phyloP scores from a whole-genome alignment of 1,284 basidiomycete species.

The Moesziomyces antarcticus region DNA sequence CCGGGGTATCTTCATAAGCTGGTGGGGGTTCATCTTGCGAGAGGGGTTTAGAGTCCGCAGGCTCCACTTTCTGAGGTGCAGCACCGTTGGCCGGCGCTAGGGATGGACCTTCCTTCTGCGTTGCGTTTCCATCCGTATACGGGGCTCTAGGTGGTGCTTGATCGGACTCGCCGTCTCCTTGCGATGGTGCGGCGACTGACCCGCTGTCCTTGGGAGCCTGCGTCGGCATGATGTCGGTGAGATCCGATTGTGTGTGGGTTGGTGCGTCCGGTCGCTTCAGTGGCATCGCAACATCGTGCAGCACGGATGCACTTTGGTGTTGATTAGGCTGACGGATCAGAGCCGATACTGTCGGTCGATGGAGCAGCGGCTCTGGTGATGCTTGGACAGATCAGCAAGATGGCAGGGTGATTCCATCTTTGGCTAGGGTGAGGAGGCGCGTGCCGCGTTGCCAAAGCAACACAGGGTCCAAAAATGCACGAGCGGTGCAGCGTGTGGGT shows the following conservation, averaged over 20 bases:
- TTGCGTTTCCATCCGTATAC: neutral
- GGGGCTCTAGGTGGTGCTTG: neutral
- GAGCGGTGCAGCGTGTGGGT: neutral
- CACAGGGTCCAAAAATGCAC: neutral
- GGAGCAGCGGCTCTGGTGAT: neutral
- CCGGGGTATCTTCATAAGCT: neutral
- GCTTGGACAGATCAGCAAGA: neutral
- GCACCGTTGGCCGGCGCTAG: neutral
- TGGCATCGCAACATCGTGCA: constrained; percentile 12
- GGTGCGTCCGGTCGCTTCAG: neutral
- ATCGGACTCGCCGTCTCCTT: neutral
- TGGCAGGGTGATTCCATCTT: neutral
- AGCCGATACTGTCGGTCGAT: too few species aligned
- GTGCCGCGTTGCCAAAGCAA: neutral
- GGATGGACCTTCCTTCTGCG: neutral
- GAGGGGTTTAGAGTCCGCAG: neutral
- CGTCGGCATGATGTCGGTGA: neutral
- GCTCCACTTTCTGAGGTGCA: neutral
- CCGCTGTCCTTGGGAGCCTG: neutral
- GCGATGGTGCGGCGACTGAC: neutral
- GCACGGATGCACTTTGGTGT: too few species aligned
- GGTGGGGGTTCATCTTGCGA: neutral
- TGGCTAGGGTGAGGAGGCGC: neutral
- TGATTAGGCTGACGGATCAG: too few species aligned
- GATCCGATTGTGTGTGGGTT: neutral